Evolutionary conservation across 2,329 filamentous ascomycete genomes (phyloP), one percentile per base, ranked within the genome.

Genomic region (Ilyonectria mors-panacis): DNA sequence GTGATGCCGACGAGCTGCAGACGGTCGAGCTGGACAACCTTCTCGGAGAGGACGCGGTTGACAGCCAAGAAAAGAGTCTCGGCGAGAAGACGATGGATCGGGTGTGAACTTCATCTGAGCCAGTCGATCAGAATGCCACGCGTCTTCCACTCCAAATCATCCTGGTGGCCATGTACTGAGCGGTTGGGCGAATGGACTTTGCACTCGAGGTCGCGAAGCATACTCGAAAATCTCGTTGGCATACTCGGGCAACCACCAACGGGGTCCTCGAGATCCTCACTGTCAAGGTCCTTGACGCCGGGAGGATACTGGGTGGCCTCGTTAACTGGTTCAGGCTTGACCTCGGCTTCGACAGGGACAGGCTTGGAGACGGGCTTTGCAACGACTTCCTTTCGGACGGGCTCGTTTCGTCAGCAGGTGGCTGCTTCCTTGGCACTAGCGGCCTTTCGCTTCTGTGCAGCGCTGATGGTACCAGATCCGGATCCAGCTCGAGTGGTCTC

Each of bases 211-310:
- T 97, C 91, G 77, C 91, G 92, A 71, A 98, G 88, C n/a, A 82
- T 99, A 98, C 73, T 98, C 94, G 78, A 98, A 98, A 78, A 99
- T 98, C 79, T 99, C 96, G 67, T 92, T 92, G 56, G 97, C 95
- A 77, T 99, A 99, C 81, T 98, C 96, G n/a, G 58, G 96, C 94
- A 71, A 97, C 96, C 96, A 99, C n/a, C 98, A 75, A 98, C 87
- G 28, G 97, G 97, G 78, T 99, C 96, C 73, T 97, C 94, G 57
- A 93, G 80, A 76, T 99, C 96, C 80, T 98, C 96, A 56, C 85
- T 86, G 78, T 98, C 96, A 33, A 98, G 86, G 75, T 96, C 87
- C 75, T 89, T 85, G 61, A 89, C 69, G 10, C 80, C 78, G 9
- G 55, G 48, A 58, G 72, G 71, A 42, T 73, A 71, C 23, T 60